Conservation (phyloP, 2,329 filamentous ascomycete genomes). For the Ophiostoma ips region DNA sequence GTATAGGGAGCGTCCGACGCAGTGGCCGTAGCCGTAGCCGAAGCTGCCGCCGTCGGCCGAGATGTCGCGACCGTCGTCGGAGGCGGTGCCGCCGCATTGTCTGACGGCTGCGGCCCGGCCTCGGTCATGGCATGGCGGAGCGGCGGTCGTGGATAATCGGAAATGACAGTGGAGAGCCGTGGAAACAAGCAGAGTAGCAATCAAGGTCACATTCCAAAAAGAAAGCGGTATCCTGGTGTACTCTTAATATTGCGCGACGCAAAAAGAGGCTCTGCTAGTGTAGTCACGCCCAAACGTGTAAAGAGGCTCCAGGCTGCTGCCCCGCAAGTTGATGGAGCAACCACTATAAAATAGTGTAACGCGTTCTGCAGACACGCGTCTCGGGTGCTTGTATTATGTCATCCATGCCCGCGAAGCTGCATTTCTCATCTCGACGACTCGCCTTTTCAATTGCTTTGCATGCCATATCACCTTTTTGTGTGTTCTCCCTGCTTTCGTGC, state of each 20-base stretch:
- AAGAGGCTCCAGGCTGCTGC: neutral
- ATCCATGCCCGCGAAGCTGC: neutral
- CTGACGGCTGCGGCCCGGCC: conserved; percentile 15
- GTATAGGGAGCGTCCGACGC: neutral
- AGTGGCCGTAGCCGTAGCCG: too few relatives aligned
- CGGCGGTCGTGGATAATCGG: neutral
- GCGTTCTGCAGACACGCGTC: neutral
- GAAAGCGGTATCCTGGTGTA: too few relatives aligned
- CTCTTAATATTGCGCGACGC: too few relatives aligned
- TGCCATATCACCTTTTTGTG: too few relatives aligned
- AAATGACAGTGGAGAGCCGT: neutral
- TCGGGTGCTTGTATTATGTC: neutral
- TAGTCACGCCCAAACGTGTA: conserved; percentile 6
- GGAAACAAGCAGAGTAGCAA: neutral
- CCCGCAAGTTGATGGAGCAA: neutral
- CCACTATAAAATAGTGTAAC: neutral
- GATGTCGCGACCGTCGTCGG: neutral
- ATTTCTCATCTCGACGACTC: neutral
- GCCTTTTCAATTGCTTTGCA: too few relatives aligned
- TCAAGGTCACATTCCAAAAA: neutral
- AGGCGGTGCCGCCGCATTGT: neutral
- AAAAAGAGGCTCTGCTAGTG: too few relatives aligned
- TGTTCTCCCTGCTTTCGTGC: neutral
- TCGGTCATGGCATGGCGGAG: conserved; percentile 36
- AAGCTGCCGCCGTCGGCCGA: neutral